Percentiles rank a stretch among this genome's conserved stretches.
phyloP scores from a whole-genome alignment of 345 rosid genomes.

The Syzygium jambos region DNA sequence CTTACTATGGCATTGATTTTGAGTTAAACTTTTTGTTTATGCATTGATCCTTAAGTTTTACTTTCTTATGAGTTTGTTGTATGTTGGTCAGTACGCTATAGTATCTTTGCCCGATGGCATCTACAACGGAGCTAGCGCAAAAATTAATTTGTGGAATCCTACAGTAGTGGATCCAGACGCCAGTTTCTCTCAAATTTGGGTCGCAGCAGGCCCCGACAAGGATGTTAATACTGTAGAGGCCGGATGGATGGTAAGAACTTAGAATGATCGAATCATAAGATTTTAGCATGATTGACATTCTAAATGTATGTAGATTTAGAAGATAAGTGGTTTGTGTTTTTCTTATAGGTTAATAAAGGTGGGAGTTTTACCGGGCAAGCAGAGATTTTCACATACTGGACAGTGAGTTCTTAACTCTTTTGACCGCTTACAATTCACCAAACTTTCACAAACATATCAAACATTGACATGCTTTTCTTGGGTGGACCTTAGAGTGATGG shows the following conservation, averaged over 20 bases:
- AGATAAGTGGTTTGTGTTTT: not conserved
- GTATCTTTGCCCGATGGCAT: not conserved
- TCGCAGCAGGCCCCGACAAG: not conserved
- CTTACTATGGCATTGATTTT: not conserved
- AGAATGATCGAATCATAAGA: not conserved
- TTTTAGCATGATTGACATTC: not conserved
- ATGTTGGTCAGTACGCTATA: not conserved
- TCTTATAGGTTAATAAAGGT: not conserved
- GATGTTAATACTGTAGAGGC: not conserved
- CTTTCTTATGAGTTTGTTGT: not conserved
- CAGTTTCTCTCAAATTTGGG: conserved; percentile 1
- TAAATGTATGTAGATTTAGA: not conserved
- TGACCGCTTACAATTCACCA: not conserved
- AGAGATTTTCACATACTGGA: conserved; percentile 19
- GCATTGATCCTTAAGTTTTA: not conserved
- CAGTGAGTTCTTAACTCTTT: conserved; percentile 9
- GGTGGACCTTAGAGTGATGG: conserved; percentile 7
- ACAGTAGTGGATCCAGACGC: not conserved
- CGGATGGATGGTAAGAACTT: not conserved
- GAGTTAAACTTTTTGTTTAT: not conserved
- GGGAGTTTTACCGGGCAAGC: not conserved
- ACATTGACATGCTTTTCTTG: not conserved
- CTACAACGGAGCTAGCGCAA: not conserved
- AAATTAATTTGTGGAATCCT: not conserved
- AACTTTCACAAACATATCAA: not conserved